Conservation (phyloP, 2,329 filamentous ascomycete genomes). For the Phoma herbarum region DNA sequence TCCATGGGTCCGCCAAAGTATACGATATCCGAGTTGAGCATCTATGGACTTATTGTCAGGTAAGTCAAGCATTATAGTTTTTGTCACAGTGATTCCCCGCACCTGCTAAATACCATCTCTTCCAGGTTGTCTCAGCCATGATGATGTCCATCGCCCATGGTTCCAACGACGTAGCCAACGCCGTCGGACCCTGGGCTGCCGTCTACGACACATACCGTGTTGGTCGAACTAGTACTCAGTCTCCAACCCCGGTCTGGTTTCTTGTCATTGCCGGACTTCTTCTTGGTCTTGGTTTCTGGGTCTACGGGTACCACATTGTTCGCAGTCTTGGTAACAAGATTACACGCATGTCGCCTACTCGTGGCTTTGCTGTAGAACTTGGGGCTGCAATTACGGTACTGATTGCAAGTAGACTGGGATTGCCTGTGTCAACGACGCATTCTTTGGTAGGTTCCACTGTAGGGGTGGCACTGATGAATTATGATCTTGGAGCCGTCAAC, state of each 20-base stretch:
- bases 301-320: conserved; percentile 72
- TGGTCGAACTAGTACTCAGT: conserved; percentile 56
- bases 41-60: conserved; percentile 57
- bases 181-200: conserved; percentile 63
- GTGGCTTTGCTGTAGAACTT: conserved; percentile 54
- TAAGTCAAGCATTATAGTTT: no score
- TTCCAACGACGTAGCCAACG: conserved; percentile 72
- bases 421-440: conserved; percentile 71
- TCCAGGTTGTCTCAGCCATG: conserved; percentile 63
- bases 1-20: conserved; percentile 52
- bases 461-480: conserved; percentile 43
- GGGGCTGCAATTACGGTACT: conserved; percentile 68
- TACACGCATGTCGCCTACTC: conserved; percentile 67
- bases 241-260: conserved; percentile 67
- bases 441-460: conserved; percentile 52
- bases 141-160: conserved; percentile 77
- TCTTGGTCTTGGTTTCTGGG: conserved; percentile 67
- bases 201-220: conserved; percentile 69
- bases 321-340: conserved; percentile 67
- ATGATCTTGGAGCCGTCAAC: conserved; percentile 51
- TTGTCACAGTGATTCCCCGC: no score
- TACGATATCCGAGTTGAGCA: conserved; percentile 60
- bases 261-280: conserved; percentile 62
- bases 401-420: conserved; percentile 67
- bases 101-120: no score